These are phyloP conservation scores for Diaporthe velutina DNA, from an alignment of 2,329 filamentous ascomycete species.

Conservation along the genomic window DNA sequence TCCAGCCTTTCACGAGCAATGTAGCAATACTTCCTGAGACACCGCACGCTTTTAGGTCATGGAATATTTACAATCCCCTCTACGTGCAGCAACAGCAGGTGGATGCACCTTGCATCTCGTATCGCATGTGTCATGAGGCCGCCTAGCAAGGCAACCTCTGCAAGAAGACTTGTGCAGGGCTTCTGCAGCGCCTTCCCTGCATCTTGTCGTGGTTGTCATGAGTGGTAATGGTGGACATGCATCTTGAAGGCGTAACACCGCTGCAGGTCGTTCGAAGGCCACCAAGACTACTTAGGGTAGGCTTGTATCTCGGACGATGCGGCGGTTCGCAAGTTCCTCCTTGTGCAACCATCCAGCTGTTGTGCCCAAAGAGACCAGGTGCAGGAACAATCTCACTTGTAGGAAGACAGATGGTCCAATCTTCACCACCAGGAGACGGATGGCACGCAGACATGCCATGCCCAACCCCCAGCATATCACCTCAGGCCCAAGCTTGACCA, in stretches of 20 bases:
- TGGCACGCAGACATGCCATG: background rate
- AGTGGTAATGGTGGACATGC: background rate
- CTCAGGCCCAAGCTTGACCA: background rate
- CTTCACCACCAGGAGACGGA: background rate
- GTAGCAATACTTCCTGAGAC: conserved; percentile 3
- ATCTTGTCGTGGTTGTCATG: background rate
- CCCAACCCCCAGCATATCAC: background rate
- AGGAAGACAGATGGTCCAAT: conserved; percentile 11
- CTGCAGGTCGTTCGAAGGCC: background rate
- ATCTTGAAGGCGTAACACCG: background rate
- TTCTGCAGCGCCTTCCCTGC: conserved; percentile 1
- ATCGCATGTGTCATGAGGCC: conserved; percentile 21
- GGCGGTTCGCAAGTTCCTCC: conserved; percentile 9
- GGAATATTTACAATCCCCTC: background rate
- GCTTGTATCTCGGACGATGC: conserved; percentile 31
- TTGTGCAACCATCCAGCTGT: conserved; percentile 24
- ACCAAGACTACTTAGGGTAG: conserved; percentile 7
- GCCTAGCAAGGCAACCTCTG: conserved; percentile 3
- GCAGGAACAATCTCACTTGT: conserved; percentile 32
- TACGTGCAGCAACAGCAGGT: background rate
- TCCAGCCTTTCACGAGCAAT: background rate
- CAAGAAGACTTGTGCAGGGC: too few species aligned
- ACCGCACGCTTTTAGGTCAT: background rate
- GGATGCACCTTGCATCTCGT: conserved; percentile 4
- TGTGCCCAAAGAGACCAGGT: conserved; percentile 22